phyloP scores from a whole-genome alignment of 306 rosid genomes.

The Geum urbanum region DNA sequence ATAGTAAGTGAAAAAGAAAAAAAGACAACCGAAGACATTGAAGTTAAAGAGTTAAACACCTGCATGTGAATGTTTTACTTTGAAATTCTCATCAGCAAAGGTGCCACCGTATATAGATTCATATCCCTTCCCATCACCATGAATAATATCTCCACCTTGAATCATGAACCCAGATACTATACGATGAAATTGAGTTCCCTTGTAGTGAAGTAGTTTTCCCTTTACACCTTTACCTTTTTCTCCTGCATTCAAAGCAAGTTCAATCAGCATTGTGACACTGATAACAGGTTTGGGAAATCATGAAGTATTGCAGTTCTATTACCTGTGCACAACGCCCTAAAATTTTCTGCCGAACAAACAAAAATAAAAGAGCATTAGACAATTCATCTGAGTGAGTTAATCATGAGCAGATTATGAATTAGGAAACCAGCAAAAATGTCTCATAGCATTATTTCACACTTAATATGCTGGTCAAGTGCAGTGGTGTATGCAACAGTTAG shows the following conservation, averaged over 20 bases:
- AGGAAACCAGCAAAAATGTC: not conserved
- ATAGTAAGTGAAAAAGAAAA: not conserved
- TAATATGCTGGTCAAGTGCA: not conserved
- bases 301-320: not conserved
- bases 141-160: constrained; percentile 78
- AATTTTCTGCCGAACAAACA: constrained; percentile 67
- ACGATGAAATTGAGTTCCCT: constrained; percentile 72
- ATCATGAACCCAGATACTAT: constrained; percentile 71
- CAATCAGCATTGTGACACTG: constrained; percentile 17
- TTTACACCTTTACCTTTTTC: constrained; percentile 55
- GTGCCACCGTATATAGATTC: constrained; percentile 73
- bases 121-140: constrained; percentile 59
- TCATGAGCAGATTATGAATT: not conserved
- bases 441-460: not conserved
- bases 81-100: constrained; percentile 73
- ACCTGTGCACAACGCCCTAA: constrained; percentile 91
- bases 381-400: constrained; percentile 7
- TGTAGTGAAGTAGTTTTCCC: constrained; percentile 59
- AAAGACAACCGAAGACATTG: constrained; percentile 17
- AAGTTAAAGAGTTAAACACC: constrained; percentile 36
- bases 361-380: constrained; percentile 22
- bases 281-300: not conserved
- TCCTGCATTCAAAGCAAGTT: constrained; percentile 35
- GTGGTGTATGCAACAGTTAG: not conserved
- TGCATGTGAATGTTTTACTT: constrained; percentile 62